These are phyloP conservation scores for Zymoseptoria brevis DNA, from an alignment of 2,329 filamentous ascomycete genomes.

Conservation along the genomic window DNA sequence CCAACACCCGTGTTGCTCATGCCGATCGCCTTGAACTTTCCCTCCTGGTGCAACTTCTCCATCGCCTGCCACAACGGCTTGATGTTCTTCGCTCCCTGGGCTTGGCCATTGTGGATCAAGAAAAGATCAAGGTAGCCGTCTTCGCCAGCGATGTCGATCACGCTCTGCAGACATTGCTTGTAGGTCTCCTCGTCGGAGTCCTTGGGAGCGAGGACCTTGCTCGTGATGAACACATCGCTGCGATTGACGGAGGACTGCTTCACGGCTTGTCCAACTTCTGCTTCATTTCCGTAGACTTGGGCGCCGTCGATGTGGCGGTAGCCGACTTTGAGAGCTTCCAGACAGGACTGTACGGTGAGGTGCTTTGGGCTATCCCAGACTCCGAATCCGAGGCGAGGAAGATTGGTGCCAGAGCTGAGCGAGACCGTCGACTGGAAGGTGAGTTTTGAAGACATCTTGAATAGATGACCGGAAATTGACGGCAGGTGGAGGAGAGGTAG, in stretches of 20 bases:
- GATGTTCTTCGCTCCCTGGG: constrained; percentile 43
- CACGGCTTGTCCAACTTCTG: constrained; percentile 58
- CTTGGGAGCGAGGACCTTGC: constrained; percentile 55
- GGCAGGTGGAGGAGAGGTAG: not conserved
- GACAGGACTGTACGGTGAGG: constrained; percentile 44
- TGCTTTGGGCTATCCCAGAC: constrained; percentile 50
- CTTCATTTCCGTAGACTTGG: constrained; percentile 63
- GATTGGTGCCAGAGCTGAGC: constrained; percentile 41
- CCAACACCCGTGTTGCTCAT: constrained; percentile 64
- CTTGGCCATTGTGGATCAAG: constrained; percentile 58
- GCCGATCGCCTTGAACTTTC: constrained; percentile 57
- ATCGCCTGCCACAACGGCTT: constrained; percentile 60
- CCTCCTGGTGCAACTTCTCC: constrained; percentile 53
- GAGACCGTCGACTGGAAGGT: not conserved
- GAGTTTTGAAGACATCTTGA: not conserved
- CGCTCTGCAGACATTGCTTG: constrained; percentile 51
- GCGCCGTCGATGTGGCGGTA: constrained; percentile 62
- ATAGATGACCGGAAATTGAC: not conserved
- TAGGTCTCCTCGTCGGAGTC: constrained; percentile 53
- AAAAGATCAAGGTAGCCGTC: constrained; percentile 64
- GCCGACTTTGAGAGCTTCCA: constrained; percentile 49
- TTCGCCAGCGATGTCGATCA: constrained; percentile 51
- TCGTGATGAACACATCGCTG: constrained; percentile 59
- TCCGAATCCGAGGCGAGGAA: constrained; percentile 64
- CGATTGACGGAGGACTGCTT: constrained; percentile 48